These are phyloP conservation scores for Cladosporium colombiae DNA, from an alignment of 2,329 filamentous ascomycete species.

Conservation along the genomic window DNA sequence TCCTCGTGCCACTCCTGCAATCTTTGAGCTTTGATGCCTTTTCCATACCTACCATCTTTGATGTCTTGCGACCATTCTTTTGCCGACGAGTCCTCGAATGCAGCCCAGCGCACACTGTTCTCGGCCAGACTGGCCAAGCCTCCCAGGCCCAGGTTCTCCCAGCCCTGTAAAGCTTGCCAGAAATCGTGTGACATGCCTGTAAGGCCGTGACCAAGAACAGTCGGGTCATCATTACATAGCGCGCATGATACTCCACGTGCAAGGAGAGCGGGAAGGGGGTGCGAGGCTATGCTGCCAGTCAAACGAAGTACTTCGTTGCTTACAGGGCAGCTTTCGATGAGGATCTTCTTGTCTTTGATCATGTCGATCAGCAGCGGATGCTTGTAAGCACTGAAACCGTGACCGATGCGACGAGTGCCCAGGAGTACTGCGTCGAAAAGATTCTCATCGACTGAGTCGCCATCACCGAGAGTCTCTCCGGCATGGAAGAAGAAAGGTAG, in stretches of 20 bases:
- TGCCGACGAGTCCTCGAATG: slow-evolving; percentile 75
- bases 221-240: slow-evolving; percentile 88
- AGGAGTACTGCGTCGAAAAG: slow-evolving; percentile 87
- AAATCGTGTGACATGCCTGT: slow-evolving; percentile 89
- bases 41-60: slow-evolving; percentile 71
- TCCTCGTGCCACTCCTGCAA: slow-evolving; percentile 76
- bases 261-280: slow-evolving; percentile 80
- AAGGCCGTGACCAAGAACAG: slow-evolving; percentile 79
- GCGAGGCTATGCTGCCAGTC: slow-evolving; percentile 72
- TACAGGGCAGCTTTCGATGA: slow-evolving; percentile 88
- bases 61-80: slow-evolving; percentile 73
- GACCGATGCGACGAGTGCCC: slow-evolving; percentile 84
- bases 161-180: slow-evolving; percentile 88
- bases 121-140: slow-evolving; percentile 85
- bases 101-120: slow-evolving; percentile 88
- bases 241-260: slow-evolving; percentile 81
- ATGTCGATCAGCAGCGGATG: slow-evolving; percentile 87
- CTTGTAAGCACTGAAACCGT: slow-evolving; percentile 85
- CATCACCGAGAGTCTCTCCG: slow-evolving; percentile 81
- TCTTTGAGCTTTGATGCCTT: slow-evolving; percentile 68
- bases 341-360: slow-evolving; percentile 82
- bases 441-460: slow-evolving; percentile 75
- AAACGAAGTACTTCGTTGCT: slow-evolving; percentile 85
- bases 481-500: slow-evolving; percentile 97
- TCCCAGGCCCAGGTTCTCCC: slow-evolving; percentile 86